Evolutionary conservation across 2,329 filamentous ascomycete genomes (phyloP).

Genomic region (Aciculosporium take): DNA sequence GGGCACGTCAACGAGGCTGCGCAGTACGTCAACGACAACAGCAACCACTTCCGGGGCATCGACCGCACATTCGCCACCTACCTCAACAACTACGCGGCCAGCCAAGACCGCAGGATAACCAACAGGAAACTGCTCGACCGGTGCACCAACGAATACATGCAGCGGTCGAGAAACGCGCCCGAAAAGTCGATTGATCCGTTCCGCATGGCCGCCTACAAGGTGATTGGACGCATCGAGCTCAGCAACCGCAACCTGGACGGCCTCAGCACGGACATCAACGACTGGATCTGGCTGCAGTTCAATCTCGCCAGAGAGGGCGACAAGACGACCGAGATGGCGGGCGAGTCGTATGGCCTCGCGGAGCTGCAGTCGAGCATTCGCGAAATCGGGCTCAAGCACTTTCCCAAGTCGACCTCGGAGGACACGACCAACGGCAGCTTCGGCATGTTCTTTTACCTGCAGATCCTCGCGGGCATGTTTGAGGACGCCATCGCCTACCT

Average conservation of each 20-base stretch:
- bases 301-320: conserved; percentile 54
- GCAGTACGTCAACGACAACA: conserved; percentile 69
- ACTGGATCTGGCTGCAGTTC: conserved; percentile 61
- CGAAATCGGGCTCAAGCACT: conserved; percentile 85
- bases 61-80: conserved; percentile 85
- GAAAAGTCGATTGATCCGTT: conserved; percentile 87
- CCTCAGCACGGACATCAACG: conserved; percentile 49
- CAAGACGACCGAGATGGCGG: conserved; percentile 47
- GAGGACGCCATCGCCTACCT: conserved; percentile 87
- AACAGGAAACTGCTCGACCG: conserved; percentile 68
- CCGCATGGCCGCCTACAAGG: conserved; percentile 94
- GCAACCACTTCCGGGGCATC: conserved; percentile 70
- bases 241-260: conserved; percentile 49
- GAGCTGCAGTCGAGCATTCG: conserved; percentile 66
- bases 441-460: conserved; percentile 86
- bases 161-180: conserved; percentile 68
- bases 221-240: conserved; percentile 69
- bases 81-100: conserved; percentile 68
- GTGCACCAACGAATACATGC: conserved; percentile 80
- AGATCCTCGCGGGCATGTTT: conserved; percentile 81
- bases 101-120: conserved; percentile 57
- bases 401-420: conserved; percentile 66
- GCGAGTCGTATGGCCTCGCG: conserved; percentile 48
- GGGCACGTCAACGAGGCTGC: conserved; percentile 76
- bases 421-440: conserved; percentile 61